Percentiles rank a stretch among this genome's conserved stretches.
phyloP scores from a whole-genome alignment of 345 rosid genomes.

The Mallotus nudiflorus region DNA sequence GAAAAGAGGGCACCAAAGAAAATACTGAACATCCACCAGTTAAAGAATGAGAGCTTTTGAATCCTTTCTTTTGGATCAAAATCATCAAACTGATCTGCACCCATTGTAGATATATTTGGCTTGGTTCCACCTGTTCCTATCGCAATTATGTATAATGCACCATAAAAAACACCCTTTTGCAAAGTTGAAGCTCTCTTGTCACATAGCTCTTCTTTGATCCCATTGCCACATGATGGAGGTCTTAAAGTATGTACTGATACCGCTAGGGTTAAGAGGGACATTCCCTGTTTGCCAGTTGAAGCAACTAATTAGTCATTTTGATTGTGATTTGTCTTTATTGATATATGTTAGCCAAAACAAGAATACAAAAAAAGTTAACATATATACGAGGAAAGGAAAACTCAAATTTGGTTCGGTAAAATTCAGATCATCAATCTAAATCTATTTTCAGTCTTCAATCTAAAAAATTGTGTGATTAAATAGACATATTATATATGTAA shows the following conservation, averaged over 20 bases:
- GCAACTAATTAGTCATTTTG: neutral
- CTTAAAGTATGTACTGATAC: constrained; percentile 47
- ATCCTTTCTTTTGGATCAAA: constrained; percentile 53
- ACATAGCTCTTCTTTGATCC: constrained; percentile 34
- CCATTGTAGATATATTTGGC: constrained; percentile 67
- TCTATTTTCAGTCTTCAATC: no score
- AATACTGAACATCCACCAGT: constrained; percentile 72
- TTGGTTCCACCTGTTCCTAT: constrained; percentile 61
- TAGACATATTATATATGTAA: no score
- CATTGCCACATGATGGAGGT: constrained; percentile 47
- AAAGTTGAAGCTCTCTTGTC: constrained; percentile 29
- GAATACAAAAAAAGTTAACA: neutral
- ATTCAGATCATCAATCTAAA: no score
- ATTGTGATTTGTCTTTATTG: no score
- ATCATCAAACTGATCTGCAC: constrained; percentile 72
- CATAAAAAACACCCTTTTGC: constrained; percentile 44
- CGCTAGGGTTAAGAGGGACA: constrained; percentile 47
- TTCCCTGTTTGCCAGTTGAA: constrained; percentile 44
- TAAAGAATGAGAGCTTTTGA: constrained; percentile 66
- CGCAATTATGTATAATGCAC: constrained; percentile 49
- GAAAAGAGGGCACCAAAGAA: constrained; percentile 62
- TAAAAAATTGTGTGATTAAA: no score
- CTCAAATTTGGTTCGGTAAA: no score
- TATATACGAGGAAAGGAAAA: no score
- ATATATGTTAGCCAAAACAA: no score